These are phyloP conservation scores for Rozella allomycis DNA, from an alignment of 371 early-diverging fungal species.

Conservation along the genomic window DNA sequence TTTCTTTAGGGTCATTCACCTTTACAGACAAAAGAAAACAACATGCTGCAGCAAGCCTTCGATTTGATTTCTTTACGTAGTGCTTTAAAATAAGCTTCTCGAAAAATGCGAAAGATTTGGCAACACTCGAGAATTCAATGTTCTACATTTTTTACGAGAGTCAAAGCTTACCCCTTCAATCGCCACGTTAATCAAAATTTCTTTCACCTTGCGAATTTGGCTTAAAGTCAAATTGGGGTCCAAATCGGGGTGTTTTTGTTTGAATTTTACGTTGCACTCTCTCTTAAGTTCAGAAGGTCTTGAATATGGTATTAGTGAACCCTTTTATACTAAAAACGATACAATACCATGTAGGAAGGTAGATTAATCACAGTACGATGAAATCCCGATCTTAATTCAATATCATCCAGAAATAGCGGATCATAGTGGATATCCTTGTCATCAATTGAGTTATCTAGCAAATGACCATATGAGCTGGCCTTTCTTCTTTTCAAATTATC, in stretches of 20 bases:
- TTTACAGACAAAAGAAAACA: constrained; percentile 57
- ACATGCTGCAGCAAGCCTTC: constrained; percentile 21
- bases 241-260: constrained; percentile 44
- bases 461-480: too few relatives aligned
- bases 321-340: constrained; percentile 10
- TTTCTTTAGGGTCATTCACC: constrained; percentile 61
- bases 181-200: constrained; percentile 29
- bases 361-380: constrained; percentile 32
- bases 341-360: constrained; percentile 26
- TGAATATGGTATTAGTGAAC: constrained; percentile 38
- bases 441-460: too few relatives aligned
- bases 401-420: constrained; percentile 37
- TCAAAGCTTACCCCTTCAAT: background rate
- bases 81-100: constrained; percentile 57
- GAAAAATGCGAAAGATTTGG: constrained; percentile 68
- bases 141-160: constrained; percentile 22
- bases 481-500: too few relatives aligned
- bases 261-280: constrained; percentile 57
- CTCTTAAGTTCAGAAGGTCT: constrained; percentile 28
- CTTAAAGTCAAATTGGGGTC: constrained; percentile 45
- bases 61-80: constrained; percentile 14
- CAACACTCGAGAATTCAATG: constrained; percentile 72
- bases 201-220: constrained; percentile 51
- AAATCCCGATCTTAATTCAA: constrained; percentile 32
- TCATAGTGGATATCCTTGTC: too few relatives aligned